Percentiles rank a stretch among this genome's conserved stretches.
Conservation (phyloP, 2,329 filamentous ascomycete species). For the Byssoonygena ceratinophila region DNA sequence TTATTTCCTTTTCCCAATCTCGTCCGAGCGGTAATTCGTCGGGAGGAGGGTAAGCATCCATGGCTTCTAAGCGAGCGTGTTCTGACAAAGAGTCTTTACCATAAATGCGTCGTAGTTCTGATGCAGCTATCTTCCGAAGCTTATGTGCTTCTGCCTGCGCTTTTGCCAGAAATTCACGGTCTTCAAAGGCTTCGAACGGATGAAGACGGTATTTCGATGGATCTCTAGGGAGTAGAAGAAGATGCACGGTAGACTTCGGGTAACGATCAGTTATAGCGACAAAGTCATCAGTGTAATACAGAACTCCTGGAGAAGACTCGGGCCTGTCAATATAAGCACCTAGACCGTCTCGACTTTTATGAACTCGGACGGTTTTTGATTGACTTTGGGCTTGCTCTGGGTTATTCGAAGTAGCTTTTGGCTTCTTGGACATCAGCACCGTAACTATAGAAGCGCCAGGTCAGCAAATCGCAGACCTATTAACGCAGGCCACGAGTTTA, state of each 20-base stretch:
- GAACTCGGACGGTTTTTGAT: constrained; percentile 19
- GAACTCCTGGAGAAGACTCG: constrained; percentile 45
- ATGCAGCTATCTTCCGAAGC: constrained; percentile 56
- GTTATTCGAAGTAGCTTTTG: constrained; percentile 26
- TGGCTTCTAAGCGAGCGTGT: constrained; percentile 50
- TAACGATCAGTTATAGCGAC: constrained; percentile 73
- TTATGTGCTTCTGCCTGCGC: constrained; percentile 52
- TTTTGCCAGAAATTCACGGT: constrained; percentile 55
- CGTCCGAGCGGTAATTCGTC: constrained; percentile 57
- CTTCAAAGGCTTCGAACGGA: constrained; percentile 66
- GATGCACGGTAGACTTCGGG: constrained; percentile 75
- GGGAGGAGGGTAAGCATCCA: constrained; percentile 44
- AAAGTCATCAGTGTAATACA: constrained; percentile 58
- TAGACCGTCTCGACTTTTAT: constrained; percentile 50
- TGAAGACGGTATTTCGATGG: constrained; percentile 51
- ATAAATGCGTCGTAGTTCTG: constrained; percentile 61
- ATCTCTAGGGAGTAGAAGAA: constrained; percentile 75
- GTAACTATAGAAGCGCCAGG: constrained; percentile 33
- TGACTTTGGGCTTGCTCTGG: neutral
- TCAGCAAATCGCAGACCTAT: neutral
- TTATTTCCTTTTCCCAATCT: constrained; percentile 66
- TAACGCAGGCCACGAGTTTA: neutral
- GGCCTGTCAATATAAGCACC: constrained; percentile 57
- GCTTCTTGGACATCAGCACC: constrained; percentile 46
- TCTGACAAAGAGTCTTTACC: constrained; percentile 56